Evolutionary conservation across 1,284 basidiomycete genomes (phyloP), one percentile per base, ranked within the genome.

Genomic region (Meripilus lineatus): DNA sequence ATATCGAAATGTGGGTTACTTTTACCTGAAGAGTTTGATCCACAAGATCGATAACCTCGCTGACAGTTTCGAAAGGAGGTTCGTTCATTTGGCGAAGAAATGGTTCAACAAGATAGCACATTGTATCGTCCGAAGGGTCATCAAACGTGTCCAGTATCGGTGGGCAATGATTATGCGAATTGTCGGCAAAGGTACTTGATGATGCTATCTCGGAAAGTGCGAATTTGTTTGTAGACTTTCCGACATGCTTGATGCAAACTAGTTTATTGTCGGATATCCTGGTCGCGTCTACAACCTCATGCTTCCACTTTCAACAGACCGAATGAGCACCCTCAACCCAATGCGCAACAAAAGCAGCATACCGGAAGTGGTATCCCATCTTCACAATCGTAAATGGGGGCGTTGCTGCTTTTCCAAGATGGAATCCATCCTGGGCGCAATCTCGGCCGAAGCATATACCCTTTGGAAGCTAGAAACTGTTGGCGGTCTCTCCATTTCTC

Each of bases 1-100:
- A 38, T n/a, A n/a, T n/a, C n/a, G n/a, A n/a, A n/a, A n/a, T n/a
- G n/a, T n/a, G 8, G 8, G n/a, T 13, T 14, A 17, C n/a, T 38
- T 40, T 10, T 40, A 70, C 70, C 55, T 70, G 60, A 17, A 71
- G 64, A 2, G 65, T 46, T 38, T 63, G 61, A 2, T 44, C 24
- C 13, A 56, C 47, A 35, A 61, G 60, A 37, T 55, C 51, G 3
- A 61, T 34, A 8, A 54, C 51, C 30, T 63, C 61, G 4, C 50
- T 50, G 15, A 58, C 49, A 8, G 52, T 51, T 17, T 47, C 42
- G 44, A 63, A 60, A 4, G 23, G 45, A 22, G 56, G 58, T 8
- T 51, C 36, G 25, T 57, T 41, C 24, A 52, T 54, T 2, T 36
- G 38, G 3, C 53, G 50, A 4, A 60, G 44, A 10, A 54, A 40